phyloP scores from a whole-genome alignment of 148 eudicot genomes.

The Oxyria digyna region DNA sequence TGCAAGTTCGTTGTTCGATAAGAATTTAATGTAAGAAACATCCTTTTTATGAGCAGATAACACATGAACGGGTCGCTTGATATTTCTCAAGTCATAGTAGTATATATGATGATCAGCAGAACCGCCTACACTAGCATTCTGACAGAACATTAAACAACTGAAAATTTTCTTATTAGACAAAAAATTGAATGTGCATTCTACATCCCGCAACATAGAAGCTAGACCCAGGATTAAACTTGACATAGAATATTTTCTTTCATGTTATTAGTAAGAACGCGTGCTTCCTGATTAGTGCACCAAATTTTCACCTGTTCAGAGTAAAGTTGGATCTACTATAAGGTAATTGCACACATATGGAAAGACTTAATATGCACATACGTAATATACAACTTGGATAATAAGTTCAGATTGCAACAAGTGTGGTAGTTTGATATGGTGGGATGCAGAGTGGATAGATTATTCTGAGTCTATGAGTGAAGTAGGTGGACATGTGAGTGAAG shows the following conservation, averaged over 20 bases:
- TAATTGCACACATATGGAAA: no score
- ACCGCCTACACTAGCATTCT: constrained; percentile 43
- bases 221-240: constrained; percentile 91
- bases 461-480: no score
- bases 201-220: constrained; percentile 70
- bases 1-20: constrained; percentile 73
- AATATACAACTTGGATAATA: no score
- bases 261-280: constrained; percentile 65
- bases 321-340: not conserved
- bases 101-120: constrained; percentile 90
- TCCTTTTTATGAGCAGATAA: constrained; percentile 76
- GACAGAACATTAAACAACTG: no score
- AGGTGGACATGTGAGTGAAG: no score
- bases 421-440: no score
- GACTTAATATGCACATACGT: no score
- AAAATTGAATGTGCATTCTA: constrained; percentile 1
- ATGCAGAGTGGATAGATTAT: no score
- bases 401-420: no score
- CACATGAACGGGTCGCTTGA: constrained; percentile 62
- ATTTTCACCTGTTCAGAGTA: constrained; percentile 54
- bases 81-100: constrained; percentile 80
- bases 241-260: constrained; percentile 80
- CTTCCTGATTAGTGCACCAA: constrained; percentile 91
- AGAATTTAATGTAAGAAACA: constrained; percentile 83
- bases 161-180: no score